phyloP scores from a whole-genome alignment of 225 moss, liverwort and hornwort genomes.

The Anthoceros angustus region DNA sequence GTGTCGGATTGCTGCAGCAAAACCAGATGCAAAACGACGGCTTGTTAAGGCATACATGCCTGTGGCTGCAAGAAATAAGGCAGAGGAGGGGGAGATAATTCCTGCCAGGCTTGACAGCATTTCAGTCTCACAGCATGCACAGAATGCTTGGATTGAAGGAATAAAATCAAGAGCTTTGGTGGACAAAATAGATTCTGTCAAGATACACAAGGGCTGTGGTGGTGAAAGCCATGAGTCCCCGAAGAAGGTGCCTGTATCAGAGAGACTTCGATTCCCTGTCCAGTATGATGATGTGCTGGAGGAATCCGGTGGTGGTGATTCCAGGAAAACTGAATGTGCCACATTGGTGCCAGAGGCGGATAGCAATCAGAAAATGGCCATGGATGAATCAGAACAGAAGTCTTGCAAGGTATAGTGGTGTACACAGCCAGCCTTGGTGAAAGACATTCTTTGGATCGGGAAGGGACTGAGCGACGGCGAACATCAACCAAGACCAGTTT shows the following conservation, averaged over 20 bases:
- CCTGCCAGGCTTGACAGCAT: constrained; percentile 18
- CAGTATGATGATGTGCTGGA: constrained; percentile 49
- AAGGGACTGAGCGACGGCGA: too few relatives aligned
- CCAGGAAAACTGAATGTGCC: too few relatives aligned
- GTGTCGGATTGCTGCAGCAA: too few relatives aligned
- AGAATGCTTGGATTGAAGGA: constrained; percentile 85
- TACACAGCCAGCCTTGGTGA: too few relatives aligned
- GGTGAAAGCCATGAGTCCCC: neutral
- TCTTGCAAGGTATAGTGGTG: too few relatives aligned
- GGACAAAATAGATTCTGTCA: constrained; percentile 15
- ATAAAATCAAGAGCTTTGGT: constrained; percentile 24
- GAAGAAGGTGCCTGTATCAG: constrained; percentile 22
- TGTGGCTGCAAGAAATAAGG: constrained; percentile 11
- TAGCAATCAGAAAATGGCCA: too few relatives aligned
- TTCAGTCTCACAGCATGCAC: constrained; percentile 25
- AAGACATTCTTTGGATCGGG: too few relatives aligned
- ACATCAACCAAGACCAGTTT: too few relatives aligned
- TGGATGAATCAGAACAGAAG: too few relatives aligned
- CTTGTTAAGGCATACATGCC: constrained; percentile 16
- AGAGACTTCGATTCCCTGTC: constrained; percentile 60
- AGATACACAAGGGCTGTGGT: neutral
- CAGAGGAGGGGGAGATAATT: neutral
- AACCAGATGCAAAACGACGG: neutral
- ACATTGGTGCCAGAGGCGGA: too few relatives aligned
- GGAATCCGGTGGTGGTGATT: neutral